Evolutionary conservation across 148 eudicot species (phyloP), one percentile per base, ranked within the genome.

Genomic region (Nepenthes mirabilis): DNA sequence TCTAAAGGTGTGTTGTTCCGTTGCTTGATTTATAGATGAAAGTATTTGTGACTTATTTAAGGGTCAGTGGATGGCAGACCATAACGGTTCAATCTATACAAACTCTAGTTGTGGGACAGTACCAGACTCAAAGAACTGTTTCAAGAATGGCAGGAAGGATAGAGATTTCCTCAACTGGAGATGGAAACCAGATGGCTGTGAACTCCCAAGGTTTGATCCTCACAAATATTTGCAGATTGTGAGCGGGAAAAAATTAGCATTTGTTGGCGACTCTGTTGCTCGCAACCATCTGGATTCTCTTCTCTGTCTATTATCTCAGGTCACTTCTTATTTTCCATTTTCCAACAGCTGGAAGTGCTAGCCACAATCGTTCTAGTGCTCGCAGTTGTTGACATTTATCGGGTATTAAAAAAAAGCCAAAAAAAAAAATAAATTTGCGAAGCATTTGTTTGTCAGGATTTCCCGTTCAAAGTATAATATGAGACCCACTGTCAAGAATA

Each of bases 201-300:
- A 82, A 2, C 85, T 85, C 64, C 85, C 85, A 7, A 72, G 71
- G 60, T 86, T 90, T 55, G 61, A 78, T 72, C 64, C 82, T 2
- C 52, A 59, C 14, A 60, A 48, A 5, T 86, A 86, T 47, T 56
- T 90, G 36, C 11, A 14, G 43, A 58, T 71, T 58, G 70, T 83
- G 14, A 47, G 60, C 13, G 94, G 86, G 0, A 90, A 78, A 53
- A 83, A 57, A 37, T 54, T 90, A 74, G 94, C 75, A 1, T 90
- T 90, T 60, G 62, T 90, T 34, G 97, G 97, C 0, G 90, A 89
- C 63, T 86, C 97, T 2, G 79, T 89, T 62, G 85, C 91, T 2
- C 61, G 89, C 34, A 85, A 88, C 75, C 96, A 88, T 2, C 71
- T 85, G 82, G 91, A 88, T 9, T 88, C 96, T 9, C 88, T 88